Evolutionary conservation across 495 filamentous ascomycete species (phyloP).

Genomic region (Mytilinidion resinicola): DNA sequence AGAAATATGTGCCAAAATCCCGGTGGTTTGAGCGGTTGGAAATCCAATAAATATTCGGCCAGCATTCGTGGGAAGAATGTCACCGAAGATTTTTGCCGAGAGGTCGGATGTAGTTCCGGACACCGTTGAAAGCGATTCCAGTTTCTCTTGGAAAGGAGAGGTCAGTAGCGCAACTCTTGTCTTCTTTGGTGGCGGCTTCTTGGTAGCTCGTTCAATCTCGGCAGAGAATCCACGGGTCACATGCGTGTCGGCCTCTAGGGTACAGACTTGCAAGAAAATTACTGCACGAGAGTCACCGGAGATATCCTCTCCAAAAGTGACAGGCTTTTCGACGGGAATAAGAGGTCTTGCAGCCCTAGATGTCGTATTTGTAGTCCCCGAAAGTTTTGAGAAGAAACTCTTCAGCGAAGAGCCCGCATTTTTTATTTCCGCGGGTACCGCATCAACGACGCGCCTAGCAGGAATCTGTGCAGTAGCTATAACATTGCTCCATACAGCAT

Average conservation of each 20-base stretch:
- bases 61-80: constrained; percentile 80
- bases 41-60: constrained; percentile 96
- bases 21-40: constrained; percentile 93
- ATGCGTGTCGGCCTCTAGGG: constrained; percentile 69
- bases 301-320: constrained; percentile 55
- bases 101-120: constrained; percentile 53
- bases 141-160: constrained; percentile 78
- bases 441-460: constrained; percentile 15
- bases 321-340: constrained; percentile 47
- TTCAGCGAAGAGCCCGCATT: constrained; percentile 54
- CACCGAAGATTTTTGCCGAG: constrained; percentile 70
- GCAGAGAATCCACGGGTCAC: constrained; percentile 60
- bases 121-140: constrained; percentile 41
- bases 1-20: constrained; percentile 92
- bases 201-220: constrained; percentile 93
- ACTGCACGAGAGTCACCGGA: constrained; percentile 59
- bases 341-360: constrained; percentile 46
- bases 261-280: constrained; percentile 82
- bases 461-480: constrained; percentile 47
- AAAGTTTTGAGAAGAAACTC: constrained; percentile 62
- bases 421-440: constrained; percentile 19
- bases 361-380: constrained; percentile 31
- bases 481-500: constrained; percentile 84
- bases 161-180: constrained; percentile 82
- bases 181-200: constrained; percentile 86